Evolutionary conservation across 768 basidiomycete species (phyloP).

Genomic region (Hygrocybe punicea): DNA sequence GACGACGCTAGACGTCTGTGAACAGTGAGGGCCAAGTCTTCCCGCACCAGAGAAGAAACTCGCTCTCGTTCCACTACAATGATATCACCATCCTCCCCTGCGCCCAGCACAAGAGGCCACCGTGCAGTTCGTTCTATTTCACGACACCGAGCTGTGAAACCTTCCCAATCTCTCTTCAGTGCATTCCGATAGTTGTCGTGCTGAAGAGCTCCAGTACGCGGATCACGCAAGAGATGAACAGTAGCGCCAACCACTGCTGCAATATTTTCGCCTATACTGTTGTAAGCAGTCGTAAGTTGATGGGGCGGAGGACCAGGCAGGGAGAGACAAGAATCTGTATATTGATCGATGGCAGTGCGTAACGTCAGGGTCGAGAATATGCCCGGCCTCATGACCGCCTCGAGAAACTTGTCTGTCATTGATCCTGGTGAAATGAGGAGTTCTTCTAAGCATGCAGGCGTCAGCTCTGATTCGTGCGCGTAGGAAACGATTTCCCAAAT

Average conservation of each 20-base stretch:
- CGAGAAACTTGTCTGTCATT: constrained; percentile 73
- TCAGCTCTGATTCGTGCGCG: constrained; percentile 70
- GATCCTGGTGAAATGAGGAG: constrained; percentile 68
- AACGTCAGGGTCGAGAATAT: constrained; percentile 83
- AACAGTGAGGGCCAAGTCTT: constrained; percentile 65
- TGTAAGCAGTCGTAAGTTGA: constrained; percentile 59
- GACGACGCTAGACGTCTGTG: constrained; percentile 48
- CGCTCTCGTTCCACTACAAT: constrained; percentile 78
- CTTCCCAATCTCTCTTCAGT: constrained; percentile 92
- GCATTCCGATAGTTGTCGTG: constrained; percentile 80
- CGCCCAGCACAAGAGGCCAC: constrained; percentile 70
- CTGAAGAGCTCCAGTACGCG: constrained; percentile 75
- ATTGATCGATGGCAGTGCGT: constrained; percentile 77
- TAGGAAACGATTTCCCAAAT: constrained; percentile 58
- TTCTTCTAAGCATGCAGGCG: constrained; percentile 86
- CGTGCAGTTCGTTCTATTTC: constrained; percentile 85
- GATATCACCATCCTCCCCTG: constrained; percentile 43
- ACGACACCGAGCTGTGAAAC: constrained; percentile 85
- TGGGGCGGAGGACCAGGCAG: constrained; percentile 55
- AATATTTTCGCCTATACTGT: constrained; percentile 69
- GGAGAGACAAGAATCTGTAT: constrained; percentile 68
- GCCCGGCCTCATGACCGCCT: constrained; percentile 81
- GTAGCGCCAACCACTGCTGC: constrained; percentile 84
- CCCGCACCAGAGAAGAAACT: constrained; percentile 55
- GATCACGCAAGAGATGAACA: constrained; percentile 66